Evolutionary conservation across 169 alveolate species (phyloP).

Genomic region (Babesia ovis): DNA sequence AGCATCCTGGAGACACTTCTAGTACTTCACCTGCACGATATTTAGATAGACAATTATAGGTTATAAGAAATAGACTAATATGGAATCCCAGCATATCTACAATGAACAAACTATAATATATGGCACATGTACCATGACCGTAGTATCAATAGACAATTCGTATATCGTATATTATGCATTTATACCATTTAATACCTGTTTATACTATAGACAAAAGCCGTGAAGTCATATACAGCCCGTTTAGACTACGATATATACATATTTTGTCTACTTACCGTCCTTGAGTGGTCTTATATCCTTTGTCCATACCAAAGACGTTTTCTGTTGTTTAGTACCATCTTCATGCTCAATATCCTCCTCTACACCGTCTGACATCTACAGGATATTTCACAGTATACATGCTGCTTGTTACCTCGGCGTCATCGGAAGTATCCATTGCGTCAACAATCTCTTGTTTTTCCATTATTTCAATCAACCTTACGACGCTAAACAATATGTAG

Average conservation of each 20-base stretch:
- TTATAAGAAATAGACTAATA: no score
- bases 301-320: slow-evolving; percentile 44
- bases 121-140: no score
- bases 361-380: slow-evolving; percentile 13
- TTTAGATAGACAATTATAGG: no score
- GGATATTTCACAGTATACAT: neutral
- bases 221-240: no score
- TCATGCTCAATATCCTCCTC: slow-evolving; percentile 15
- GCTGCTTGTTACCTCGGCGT: slow-evolving; percentile 4
- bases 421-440: neutral
- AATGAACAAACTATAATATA: no score
- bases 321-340: neutral
- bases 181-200: no score
- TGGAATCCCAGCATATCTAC: no score
- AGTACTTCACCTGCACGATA: slow-evolving; percentile 66
- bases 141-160: no score
- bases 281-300: slow-evolving; percentile 60
- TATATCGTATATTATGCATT: no score
- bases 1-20: slow-evolving; percentile 66
- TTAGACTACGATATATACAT: no score
- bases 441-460: neutral
- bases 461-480: neutral
- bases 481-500: no score
- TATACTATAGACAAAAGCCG: no score
- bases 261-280: slow-evolving; percentile 48